phyloP scores from a whole-genome alignment of 306 rosid species.

The Cicer arietinum region DNA sequence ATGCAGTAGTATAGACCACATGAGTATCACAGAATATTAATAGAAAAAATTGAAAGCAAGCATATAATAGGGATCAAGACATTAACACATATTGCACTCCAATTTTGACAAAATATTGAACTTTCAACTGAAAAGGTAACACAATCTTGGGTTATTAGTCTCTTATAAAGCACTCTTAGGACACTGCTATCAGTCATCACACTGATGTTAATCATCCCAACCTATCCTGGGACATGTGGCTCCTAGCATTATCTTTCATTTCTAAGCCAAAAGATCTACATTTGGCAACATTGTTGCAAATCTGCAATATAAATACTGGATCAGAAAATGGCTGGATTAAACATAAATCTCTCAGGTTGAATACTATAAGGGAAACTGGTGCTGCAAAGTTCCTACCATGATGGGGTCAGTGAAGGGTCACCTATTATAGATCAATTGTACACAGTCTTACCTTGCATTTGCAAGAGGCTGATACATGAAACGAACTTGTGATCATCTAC shows the following conservation, averaged over 20 bases:
- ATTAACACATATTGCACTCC: conserved; percentile 14
- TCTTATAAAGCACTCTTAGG: conserved; percentile 20
- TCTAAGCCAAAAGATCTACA: conserved; percentile 26
- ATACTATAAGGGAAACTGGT: background rate
- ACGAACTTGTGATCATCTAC: background rate
- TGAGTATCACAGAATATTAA: background rate
- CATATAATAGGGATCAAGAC: conserved; percentile 11
- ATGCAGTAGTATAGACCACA: background rate
- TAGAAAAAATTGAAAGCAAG: background rate
- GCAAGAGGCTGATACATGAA: background rate
- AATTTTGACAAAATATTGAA: conserved; percentile 26
- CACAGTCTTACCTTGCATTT: background rate
- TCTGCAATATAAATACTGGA: background rate
- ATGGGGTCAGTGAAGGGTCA: background rate
- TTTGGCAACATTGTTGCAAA: background rate
- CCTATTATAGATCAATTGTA: conserved; percentile 11
- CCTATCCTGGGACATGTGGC: background rate
- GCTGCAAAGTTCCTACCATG: background rate
- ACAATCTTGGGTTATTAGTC: conserved; percentile 15
- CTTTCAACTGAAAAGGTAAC: conserved; percentile 12
- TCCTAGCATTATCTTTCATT: conserved; percentile 19
- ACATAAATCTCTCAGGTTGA: conserved; percentile 20
- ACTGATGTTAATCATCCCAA: conserved; percentile 25
- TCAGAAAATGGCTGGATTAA: background rate
- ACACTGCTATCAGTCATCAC: background rate